Base-by-base conservation (phyloP, 1,284 basidiomycete species). In the Xerocomus amazonicus region DNA sequence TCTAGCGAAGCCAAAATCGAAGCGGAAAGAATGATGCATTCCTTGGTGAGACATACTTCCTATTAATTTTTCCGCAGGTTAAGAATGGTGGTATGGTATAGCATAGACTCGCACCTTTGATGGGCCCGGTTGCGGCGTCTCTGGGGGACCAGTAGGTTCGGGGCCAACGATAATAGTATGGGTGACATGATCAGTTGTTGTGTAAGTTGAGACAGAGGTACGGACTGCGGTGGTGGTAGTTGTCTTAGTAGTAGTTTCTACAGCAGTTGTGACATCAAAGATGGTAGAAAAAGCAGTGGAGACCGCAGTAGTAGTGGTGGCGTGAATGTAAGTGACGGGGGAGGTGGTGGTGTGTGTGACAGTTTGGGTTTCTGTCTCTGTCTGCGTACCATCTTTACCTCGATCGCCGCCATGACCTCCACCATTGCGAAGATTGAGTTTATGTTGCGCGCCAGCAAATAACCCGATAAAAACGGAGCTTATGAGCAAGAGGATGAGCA, bases 381-480 rank as follows among this genome's bases (percentile, higher is more conserved):
- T 72, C 16, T 60, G 56, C 51, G 73, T 73, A 68, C 63, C 63
- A 67, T 68, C 63, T 63, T 68, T 68, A 70, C 65, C 54, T 59
- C 49, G 45, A 60, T 66, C 45, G 43, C 61, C 55, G 14, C 23
- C 38, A 34, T 34, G 33, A 14, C 33, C 33, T 32, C 58, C 64
- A 10, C 61, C 67, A 31, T 73, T 73, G 59, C 78, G 78, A 36
- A 72, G 56, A 51, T 81, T 81, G 50, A 93, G 77, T 56, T 83
- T 84, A 62, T 87, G 83, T 62, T 92, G 84, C 1, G 88, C 84
- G 6, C 92, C 92, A 26, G 90, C 88, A 69, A 96, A 98, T 6
- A 99, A 77, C 9, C 96, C 96, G 56, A 95, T 84, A 70, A 97
- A 96, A 19, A 92, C 80, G 17, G 90, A 87, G 54, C 83, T 83